Base-by-base conservation (phyloP, 805 yeast species). In the Yamadazyma philogaea region DNA sequence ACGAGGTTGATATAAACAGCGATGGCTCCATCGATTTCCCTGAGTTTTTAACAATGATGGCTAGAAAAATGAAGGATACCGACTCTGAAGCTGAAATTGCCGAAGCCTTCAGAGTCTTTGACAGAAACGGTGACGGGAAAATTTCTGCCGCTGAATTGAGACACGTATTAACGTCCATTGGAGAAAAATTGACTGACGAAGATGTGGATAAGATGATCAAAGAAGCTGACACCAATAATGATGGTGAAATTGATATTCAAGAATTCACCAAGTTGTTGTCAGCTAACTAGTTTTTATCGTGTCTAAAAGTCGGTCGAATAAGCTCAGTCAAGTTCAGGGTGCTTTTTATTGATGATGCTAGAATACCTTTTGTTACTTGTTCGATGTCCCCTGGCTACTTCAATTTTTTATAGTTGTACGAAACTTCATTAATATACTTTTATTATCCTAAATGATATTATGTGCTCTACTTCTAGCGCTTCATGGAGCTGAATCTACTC, bases 21-120 rank as follows among this genome's bases (percentile, higher is more conserved):
- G 95, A 93, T 68, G 96, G 96, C 30, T 65, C 73, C 28, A 68
- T 70, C 39, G 76, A 70, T 53, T 70, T 70, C 58, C 75, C 76
- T 19, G 76, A 70, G 50, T 70, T 70, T 45, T 68, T 70, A 53
- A 70, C 76, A 54, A 62, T 62, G 67, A 62, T 62, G 67, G 67
- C 67, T 2, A 59, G 67, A 54, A 95, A 93, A 62, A 82, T 93
- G 80, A 93, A 89, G 72, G 96, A 91, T 57, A 89, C 93, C 48
- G 99, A 93, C 64, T 84, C 93, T 28, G 98, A 93, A 69, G 98
- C 95, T 56, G 99, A 93, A 68, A 81, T 93, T 52, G 79, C 91
- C 50, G 99, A 93, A 70, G 99, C 99, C 11, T 93, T 93, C 78
- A 91, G 90, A 70, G 99, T 93, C 30, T 93, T 93, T 61, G 99